Base-by-base conservation (phyloP, 2,329 filamentous ascomycete genomes). In the Aureobasidium melanogenum region DNA sequence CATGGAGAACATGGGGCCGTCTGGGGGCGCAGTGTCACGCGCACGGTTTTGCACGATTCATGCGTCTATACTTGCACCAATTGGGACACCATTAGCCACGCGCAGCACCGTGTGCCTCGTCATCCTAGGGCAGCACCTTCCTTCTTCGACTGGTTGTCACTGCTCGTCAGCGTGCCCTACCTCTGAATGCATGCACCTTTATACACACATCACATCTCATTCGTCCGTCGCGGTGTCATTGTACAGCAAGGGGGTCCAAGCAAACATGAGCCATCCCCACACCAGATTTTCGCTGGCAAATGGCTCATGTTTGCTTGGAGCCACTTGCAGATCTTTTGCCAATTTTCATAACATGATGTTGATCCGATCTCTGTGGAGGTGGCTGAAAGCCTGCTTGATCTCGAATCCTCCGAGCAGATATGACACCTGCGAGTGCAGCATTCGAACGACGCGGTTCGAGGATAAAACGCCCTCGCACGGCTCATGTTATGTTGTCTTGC, bases 1-100 rank as follows among this genome's bases (percentile, higher is more conserved):
- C 34, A 59, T 59, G 56, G 56, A 59, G 56, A 59, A 48, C 36
- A 59, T 41, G 56, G 56, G 56, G 56, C 44, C 56, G 55, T 58
- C 55, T 58, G 55, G 55, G 43, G 55, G 43, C 55, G 56, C 32
- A 28, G 50, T 59, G 56, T 59, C 56, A 59, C 56, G 56, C 56
- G 56, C 56, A 39, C 56, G 56, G 43, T 14, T 43, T 36, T 34
- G 24, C 34, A 59, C 32, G 55, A 58, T 58, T 48, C 43, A 47
- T 48, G 55, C 41, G 44, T 12, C 22, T 24, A 41, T 34, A 41
- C 56, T 59, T 59, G 36, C 34, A 39, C 50, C 17, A 19, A 39
- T 24, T 41, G 36, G 44, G 34, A n/a, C 39, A 39, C 39, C 14
- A 22, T 17, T 28, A 57, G 41, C 54, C 54, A 57, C 54, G 30